Percentiles rank a stretch among this genome's conserved stretches.
phyloP scores from a whole-genome alignment of 495 filamentous ascomycete genomes.

The Xylaria intraflava region DNA sequence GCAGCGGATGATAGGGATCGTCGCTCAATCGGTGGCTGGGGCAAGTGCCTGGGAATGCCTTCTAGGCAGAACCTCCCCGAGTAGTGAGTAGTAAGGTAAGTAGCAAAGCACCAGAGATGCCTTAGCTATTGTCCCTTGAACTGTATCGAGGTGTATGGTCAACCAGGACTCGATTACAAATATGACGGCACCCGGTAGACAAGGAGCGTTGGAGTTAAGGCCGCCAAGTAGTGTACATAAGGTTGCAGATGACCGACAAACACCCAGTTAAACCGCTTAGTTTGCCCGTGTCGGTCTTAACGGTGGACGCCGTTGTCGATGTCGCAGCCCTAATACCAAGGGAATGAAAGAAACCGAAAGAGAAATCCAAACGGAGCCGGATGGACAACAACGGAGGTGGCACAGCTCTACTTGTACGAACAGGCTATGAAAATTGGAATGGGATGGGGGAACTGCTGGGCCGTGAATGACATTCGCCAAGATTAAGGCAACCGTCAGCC shows the following conservation, averaged over 20 bases:
- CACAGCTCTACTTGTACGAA: constrained; percentile 1
- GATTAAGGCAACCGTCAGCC: constrained; percentile 10
- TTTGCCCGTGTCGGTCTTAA: background rate
- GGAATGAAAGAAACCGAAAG: background rate
- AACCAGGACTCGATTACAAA: background rate
- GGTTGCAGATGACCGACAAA: background rate
- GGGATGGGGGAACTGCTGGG: background rate
- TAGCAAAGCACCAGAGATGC: background rate
- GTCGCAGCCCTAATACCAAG: background rate
- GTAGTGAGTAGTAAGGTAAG: background rate
- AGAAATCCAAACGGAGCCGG: background rate
- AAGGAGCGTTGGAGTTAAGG: background rate
- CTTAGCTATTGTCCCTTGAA: background rate
- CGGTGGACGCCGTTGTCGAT: background rate
- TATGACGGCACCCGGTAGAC: background rate
- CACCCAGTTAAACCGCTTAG: background rate
- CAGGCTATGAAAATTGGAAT: background rate
- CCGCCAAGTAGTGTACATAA: constrained; percentile 1
- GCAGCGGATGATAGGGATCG: background rate
- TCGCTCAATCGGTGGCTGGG: background rate
- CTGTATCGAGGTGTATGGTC: background rate
- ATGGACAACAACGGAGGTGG: background rate
- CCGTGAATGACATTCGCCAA: background rate
- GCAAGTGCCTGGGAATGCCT: background rate
- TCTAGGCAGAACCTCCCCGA: no score